Percentiles rank a stretch among this genome's conserved stretches.
phyloP scores from a whole-genome alignment of 2,329 filamentous ascomycete species.

The Fusarium papillatum region DNA sequence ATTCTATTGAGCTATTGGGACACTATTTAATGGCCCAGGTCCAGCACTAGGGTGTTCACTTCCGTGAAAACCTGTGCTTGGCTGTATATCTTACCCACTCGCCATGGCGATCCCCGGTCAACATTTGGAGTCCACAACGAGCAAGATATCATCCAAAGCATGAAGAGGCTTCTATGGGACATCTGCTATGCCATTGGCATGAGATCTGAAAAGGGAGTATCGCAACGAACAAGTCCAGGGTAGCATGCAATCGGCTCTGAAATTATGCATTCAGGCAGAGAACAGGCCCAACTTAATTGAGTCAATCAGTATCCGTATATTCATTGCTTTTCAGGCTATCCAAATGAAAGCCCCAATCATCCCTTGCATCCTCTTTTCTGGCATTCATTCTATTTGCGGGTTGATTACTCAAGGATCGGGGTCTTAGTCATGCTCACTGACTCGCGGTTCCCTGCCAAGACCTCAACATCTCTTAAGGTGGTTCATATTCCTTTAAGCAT shows the following conservation, averaged over 20 bases:
- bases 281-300: background rate
- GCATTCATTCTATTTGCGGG: background rate
- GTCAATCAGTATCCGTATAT: background rate
- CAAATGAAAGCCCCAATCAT: too few species aligned
- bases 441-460: background rate
- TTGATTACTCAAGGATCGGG: background rate
- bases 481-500: background rate
- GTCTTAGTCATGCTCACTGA: background rate
- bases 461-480: background rate
- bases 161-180: background rate
- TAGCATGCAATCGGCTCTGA: too few species aligned
- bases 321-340: background rate
- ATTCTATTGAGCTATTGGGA: background rate
- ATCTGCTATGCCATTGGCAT: background rate
- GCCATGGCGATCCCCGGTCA: background rate
- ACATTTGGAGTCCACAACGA: background rate
- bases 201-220: background rate
- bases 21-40: background rate
- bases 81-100: background rate
- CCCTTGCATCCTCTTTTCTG: background rate
- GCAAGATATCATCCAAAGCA: background rate
- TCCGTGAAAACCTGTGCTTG: background rate
- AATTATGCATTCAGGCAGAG: background rate
- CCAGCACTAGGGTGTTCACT: background rate
- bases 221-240: too few species aligned